Evolutionary conservation across 352 stramenopile genomes (phyloP), one percentile per base, ranked within the genome.

Genomic region (Phytophthora palmivora): DNA sequence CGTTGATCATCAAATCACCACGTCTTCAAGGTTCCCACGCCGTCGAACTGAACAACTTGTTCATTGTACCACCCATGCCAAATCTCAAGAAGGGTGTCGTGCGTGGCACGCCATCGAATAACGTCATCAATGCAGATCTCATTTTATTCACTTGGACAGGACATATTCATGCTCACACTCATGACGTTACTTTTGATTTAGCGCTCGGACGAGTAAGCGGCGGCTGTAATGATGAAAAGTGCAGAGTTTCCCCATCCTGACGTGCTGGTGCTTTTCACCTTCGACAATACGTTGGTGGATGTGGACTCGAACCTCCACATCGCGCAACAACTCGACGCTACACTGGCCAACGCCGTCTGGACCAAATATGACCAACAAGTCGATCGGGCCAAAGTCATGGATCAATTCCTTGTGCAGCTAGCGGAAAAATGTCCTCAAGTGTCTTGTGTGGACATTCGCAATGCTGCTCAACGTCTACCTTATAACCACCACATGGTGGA

Each of bases 181-280:
- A 30, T 18, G 39, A n/a, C 39, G 39, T 8, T 9, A 45, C 39
- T 45, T n/a, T 45, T 16, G 15, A 45, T 16, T 7, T 14, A 30
- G 18, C 7, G 24, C 19, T 16, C 21, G 14, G 38, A 44, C 19
- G 19, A 44, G n/a, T 12, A 45, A 45, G 38, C 6, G 24, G 24
- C 6, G 24, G 6, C 24, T 28, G 6, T 6, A 28, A 28, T 6
- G 24, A 28, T 28, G 24, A 6, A 28, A 28, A 6, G 24, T 6
- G 24, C 24, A 28, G 44, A 38, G 14, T 22, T 12, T 18, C 18
- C 21, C 12, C 19, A 10, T 6, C 33, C 52, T 15, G 57, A 72
- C 10, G 63, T 71, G 24, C 58, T 89, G 44, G 73, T 88, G 19
- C 58, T 91, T 16, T 82, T 88, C 42, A 72, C 78, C 58, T 87